Percentiles rank a stretch among this genome's conserved stretches.
Conservation (phyloP, 139 green algal species). For the Mychonastes homosphaera region DNA sequence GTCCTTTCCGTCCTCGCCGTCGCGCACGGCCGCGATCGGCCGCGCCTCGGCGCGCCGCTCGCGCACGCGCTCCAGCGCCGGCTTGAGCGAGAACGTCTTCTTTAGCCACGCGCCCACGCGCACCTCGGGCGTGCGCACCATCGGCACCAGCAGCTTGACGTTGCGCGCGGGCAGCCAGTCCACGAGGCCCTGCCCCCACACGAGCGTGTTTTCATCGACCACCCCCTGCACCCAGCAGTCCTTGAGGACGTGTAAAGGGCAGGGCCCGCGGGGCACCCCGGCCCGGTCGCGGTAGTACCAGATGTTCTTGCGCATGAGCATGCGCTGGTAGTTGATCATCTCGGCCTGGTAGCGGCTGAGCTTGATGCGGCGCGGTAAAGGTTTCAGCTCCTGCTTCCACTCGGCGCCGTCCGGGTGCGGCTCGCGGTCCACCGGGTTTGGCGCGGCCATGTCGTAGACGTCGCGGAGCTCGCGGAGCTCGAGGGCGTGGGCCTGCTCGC, state of each 20-base stretch:
- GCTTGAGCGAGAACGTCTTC: conserved; percentile 50
- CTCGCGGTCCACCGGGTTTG: conserved; percentile 27
- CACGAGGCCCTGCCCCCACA: conserved; percentile 81
- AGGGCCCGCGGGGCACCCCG: conserved; percentile 66
- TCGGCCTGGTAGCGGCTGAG: conserved; percentile 47
- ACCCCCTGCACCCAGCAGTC: conserved; percentile 74
- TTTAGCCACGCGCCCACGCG: conserved; percentile 52
- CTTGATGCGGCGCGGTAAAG: conserved; percentile 25
- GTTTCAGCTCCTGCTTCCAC: conserved; percentile 28
- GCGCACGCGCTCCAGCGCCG: conserved; percentile 42
- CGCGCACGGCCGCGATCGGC: too few species aligned
- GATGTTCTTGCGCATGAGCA: conserved; percentile 68
- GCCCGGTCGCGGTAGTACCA: conserved; percentile 70
- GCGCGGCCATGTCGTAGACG: conserved; percentile 38
- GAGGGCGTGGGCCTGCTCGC: conserved; percentile 17
- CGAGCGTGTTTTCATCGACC: conserved; percentile 84
- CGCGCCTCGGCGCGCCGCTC: conserved; percentile 31
- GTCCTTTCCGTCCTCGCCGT: too few species aligned
- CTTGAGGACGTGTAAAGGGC: conserved; percentile 66
- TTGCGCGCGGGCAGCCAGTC: conserved; percentile 85
- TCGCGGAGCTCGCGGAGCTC: conserved; percentile 32
- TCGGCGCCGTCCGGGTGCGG: conserved; percentile 9
- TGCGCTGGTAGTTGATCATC: conserved; percentile 71
- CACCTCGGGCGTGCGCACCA: conserved; percentile 77
- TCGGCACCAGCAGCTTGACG: conserved; percentile 73